Evolutionary conservation across 2,329 filamentous ascomycete species (phyloP).

Genomic region (Rhinocladiella similis): DNA sequence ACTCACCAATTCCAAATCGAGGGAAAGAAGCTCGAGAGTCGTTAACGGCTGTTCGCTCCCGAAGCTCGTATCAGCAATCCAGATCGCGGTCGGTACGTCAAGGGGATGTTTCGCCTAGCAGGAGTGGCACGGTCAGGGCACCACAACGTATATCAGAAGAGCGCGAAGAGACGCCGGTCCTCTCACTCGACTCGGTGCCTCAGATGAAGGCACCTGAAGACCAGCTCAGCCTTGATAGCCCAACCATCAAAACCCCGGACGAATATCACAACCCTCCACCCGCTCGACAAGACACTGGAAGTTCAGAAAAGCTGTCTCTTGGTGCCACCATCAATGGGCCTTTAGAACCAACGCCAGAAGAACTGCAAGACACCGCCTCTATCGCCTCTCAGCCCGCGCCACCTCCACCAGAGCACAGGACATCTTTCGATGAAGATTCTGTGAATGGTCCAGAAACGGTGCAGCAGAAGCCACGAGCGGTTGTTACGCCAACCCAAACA

Average conservation of each 20-base stretch:
- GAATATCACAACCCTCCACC: constrained; percentile 58
- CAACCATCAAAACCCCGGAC: constrained; percentile 61
- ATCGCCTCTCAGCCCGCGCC: constrained; percentile 36
- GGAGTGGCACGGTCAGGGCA: constrained; percentile 43
- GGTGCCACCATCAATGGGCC: constrained; percentile 63
- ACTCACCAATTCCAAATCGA: constrained; percentile 79
- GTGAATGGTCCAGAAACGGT: constrained; percentile 20
- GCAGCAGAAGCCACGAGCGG: constrained; percentile 11
- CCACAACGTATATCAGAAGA: constrained; percentile 60
- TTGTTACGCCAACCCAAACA: constrained; percentile 43
- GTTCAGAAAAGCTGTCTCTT: constrained; percentile 39
- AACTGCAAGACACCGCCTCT: constrained; percentile 36
- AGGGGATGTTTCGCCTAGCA: constrained; percentile 63
- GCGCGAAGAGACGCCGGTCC: constrained; percentile 38
- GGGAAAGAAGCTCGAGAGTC: constrained; percentile 83
- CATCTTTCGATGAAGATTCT: constrained; percentile 1
- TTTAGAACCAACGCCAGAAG: constrained; percentile 42
- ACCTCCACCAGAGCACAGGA: constrained; percentile 26
- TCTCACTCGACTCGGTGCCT: constrained; percentile 30
- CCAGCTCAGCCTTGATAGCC: constrained; percentile 41
- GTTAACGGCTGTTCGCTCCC: constrained; percentile 67
- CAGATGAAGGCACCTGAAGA: constrained; percentile 39
- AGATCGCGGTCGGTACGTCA: constrained; percentile 54
- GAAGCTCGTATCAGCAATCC: constrained; percentile 56
- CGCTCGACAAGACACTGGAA: constrained; percentile 30